phyloP scores from a whole-genome alignment of 2,329 filamentous ascomycete species.

The Penicillium polonicum region DNA sequence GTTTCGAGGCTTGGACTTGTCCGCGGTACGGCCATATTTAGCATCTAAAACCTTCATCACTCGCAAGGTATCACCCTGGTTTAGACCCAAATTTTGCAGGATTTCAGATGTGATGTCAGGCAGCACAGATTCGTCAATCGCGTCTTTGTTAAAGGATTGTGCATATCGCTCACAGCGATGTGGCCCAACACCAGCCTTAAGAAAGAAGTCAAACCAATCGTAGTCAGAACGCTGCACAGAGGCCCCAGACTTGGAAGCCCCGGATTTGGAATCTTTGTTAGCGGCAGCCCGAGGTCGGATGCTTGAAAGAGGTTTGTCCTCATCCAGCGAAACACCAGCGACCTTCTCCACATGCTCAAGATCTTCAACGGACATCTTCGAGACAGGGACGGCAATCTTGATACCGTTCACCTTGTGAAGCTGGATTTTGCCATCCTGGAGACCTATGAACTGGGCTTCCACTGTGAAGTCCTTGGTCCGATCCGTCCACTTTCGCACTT shows the following conservation, averaged over 20 bases:
- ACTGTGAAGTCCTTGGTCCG: constrained; percentile 94
- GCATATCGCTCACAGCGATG: constrained; percentile 94
- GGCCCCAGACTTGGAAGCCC: constrained; percentile 36
- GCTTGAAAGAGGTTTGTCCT: constrained; percentile 89
- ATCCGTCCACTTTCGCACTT: constrained; percentile 92
- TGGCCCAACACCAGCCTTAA: constrained; percentile 85
- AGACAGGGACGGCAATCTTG: constrained; percentile 92
- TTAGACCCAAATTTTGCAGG: constrained; percentile 83
- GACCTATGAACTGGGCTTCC: constrained; percentile 90
- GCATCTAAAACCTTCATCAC: constrained; percentile 86
- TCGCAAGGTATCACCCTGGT: constrained; percentile 94
- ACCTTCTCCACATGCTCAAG: constrained; percentile 88
- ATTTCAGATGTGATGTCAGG: constrained; percentile 83
- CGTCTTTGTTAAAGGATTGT: constrained; percentile 82
- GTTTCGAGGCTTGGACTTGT: constrained; percentile 55
- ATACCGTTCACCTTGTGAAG: constrained; percentile 97
- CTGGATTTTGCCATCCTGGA: constrained; percentile 95
- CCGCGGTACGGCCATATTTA: constrained; percentile 67
- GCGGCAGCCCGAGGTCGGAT: constrained; percentile 51
- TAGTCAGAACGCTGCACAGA: constrained; percentile 60
- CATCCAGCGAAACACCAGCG: constrained; percentile 83
- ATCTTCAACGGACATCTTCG: constrained; percentile 94
- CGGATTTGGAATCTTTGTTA: constrained; percentile 37
- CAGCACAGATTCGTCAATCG: constrained; percentile 91
- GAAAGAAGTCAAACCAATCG: constrained; percentile 99